phyloP scores from a whole-genome alignment of 2,329 filamentous ascomycete genomes.

The Fusarium marasasianum region DNA sequence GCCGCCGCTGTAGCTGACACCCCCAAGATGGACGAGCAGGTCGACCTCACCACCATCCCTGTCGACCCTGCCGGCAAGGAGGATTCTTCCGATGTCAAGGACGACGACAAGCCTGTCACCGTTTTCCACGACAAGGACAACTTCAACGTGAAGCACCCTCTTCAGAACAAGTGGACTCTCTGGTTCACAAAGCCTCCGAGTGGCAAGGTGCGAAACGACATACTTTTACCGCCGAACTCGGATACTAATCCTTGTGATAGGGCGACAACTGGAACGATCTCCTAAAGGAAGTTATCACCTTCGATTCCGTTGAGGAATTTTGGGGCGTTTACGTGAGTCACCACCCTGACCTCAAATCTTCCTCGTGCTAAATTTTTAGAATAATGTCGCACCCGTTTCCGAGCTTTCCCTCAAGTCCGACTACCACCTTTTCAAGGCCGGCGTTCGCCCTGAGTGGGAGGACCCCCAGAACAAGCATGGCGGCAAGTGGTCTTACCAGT shows the following conservation, averaged over 20 bases:
- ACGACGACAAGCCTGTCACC: conserved; percentile 75
- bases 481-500: conserved; percentile 98
- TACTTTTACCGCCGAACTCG: not conserved
- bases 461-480: conserved; percentile 98
- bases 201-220: conserved; percentile 75
- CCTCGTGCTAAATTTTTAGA: conserved; percentile 63
- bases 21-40: conserved; percentile 60
- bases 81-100: conserved; percentile 59
- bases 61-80: conserved; percentile 71
- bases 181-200: conserved; percentile 99
- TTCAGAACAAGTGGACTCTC: conserved; percentile 97
- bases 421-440: conserved; percentile 99
- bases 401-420: conserved; percentile 97
- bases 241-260: conserved; percentile 56
- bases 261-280: conserved; percentile 99
- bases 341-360: not conserved
- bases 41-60: conserved; percentile 74
- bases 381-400: conserved; percentile 97
- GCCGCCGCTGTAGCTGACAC: conserved; percentile 48
- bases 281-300: conserved; percentile 97
- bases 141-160: conserved; percentile 99
- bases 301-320: conserved; percentile 98
- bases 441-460: conserved; percentile 98
- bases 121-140: conserved; percentile 99
- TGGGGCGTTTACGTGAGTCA: conserved; percentile 96